These are phyloP conservation scores for Acacia pycnantha DNA, from an alignment of 331 rosid species.

Conservation along the genomic window DNA sequence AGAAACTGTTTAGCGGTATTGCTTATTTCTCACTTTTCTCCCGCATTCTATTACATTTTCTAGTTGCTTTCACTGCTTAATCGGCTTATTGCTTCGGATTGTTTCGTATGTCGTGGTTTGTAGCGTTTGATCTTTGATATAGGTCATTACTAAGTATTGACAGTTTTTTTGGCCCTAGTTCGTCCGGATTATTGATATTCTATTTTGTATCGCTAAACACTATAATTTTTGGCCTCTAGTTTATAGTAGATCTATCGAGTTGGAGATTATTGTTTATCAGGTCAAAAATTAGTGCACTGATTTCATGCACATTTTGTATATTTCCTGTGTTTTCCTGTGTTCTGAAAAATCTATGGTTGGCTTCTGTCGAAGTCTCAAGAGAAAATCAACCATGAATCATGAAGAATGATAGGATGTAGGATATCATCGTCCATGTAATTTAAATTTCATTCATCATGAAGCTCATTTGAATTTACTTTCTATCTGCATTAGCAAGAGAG, in stretches of 20 bases:
- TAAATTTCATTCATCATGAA: neutral
- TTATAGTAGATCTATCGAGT: neutral
- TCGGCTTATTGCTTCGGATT: conserved; percentile 12
- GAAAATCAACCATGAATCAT: conserved; percentile 2
- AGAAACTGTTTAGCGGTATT: conserved; percentile 35
- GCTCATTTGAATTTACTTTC: neutral
- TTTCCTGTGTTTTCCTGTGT: neutral
- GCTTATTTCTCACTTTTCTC: conserved; percentile 26
- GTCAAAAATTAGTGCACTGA: neutral
- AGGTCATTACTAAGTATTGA: neutral
- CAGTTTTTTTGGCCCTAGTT: conserved; percentile 27
- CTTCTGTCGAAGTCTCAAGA: neutral
- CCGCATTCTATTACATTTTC: neutral
- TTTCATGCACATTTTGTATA: neutral
- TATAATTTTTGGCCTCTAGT: neutral
- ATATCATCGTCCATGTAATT: neutral
- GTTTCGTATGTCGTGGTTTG: neutral
- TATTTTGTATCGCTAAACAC: neutral
- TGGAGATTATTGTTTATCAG: conserved; percentile 2
- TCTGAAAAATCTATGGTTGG: neutral
- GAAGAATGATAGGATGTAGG: conserved; percentile 8
- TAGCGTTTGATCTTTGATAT: conserved; percentile 15
- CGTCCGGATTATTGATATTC: neutral
- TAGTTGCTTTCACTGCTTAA: conserved; percentile 10
- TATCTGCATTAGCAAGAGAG: neutral